Evolutionary conservation across 73 alveolate genomes (phyloP).

Genomic region (Tetrahymena elliotti): DNA sequence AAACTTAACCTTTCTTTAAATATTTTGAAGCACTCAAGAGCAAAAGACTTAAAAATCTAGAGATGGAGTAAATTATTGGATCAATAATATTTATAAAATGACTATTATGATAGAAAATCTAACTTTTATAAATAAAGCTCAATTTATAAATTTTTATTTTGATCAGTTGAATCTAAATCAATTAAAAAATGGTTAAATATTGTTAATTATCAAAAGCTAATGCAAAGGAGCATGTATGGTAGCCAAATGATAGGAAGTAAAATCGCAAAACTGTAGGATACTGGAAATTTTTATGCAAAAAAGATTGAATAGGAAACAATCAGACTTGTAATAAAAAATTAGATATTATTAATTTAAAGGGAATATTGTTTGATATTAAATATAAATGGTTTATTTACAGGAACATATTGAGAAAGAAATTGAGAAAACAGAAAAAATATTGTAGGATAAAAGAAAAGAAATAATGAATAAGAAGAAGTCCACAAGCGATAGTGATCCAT

Average conservation of each 20-base stretch:
- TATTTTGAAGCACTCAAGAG: background rate
- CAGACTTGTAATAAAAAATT: background rate
- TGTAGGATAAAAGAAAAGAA: background rate
- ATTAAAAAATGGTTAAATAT: background rate
- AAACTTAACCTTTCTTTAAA: background rate
- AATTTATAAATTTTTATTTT: too few relatives aligned
- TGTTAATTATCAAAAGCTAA: background rate
- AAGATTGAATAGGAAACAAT: background rate
- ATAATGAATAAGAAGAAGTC: background rate
- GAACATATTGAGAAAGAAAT: background rate
- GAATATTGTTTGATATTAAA: background rate
- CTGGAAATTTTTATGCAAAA: background rate
- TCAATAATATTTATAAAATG: background rate
- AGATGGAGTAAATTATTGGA: background rate
- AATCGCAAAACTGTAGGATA: background rate
- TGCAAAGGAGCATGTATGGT: background rate
- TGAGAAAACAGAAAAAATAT: background rate
- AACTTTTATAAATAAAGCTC: background rate
- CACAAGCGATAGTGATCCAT: background rate
- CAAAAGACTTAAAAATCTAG: background rate
- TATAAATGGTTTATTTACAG: background rate
- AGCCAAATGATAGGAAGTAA: background rate
- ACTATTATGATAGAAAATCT: background rate
- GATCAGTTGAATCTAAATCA: background rate
- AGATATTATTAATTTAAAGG: background rate